Base-by-base conservation (phyloP, 768 basidiomycete species). In the Hericium alpestre region DNA sequence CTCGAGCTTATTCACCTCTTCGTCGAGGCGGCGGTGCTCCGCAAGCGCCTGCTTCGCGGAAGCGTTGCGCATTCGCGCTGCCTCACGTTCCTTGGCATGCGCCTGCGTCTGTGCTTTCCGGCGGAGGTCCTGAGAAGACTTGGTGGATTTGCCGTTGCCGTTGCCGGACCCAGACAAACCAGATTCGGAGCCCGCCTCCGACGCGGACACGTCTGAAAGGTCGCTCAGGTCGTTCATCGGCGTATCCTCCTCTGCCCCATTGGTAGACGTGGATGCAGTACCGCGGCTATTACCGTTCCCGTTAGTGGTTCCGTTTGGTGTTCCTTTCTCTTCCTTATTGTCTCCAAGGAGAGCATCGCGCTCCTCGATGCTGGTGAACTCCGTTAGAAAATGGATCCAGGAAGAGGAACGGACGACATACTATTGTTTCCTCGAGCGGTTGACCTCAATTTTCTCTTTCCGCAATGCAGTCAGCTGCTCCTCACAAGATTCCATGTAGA, bases 391-490 rank as follows among this genome's bases (percentile, higher is more conserved):
- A 25, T 58, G 23, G n/a, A 37, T n/a, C 16, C 40, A 23, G 39
- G 58, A 38, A 56, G 16, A 50, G 18, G 51, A 25, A 16, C 46
- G 54, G 53, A 49, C 18, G 9, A 80, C 93, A 73, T 69, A 95
- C 94, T 84, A 79, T 67, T 87, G 84, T 70, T 91, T 94, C 73
- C 87, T 87, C 65, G 86, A 76, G 58, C 94, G 80, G 72, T 96
- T 96, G 59, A 93, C 83, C 60, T 98, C 96, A 37, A 94, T 93
- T 70, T 94, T 90, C 70, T 95, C 91, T 71, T 98, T 99, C 61
- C 96, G 74, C 38, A 96, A 75, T 25, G 93, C 90, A 9, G 96
- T 98, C 60, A 99, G 70, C 61, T 88, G 85, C 63, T 88, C 81
- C 65, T 94, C 93, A 64, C 90, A 91, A 48, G 82, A 79, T 65